Percentiles rank a stretch among this genome's conserved stretches.
Conservation (phyloP, 345 rosid species). For the Ceriops decandra region DNA sequence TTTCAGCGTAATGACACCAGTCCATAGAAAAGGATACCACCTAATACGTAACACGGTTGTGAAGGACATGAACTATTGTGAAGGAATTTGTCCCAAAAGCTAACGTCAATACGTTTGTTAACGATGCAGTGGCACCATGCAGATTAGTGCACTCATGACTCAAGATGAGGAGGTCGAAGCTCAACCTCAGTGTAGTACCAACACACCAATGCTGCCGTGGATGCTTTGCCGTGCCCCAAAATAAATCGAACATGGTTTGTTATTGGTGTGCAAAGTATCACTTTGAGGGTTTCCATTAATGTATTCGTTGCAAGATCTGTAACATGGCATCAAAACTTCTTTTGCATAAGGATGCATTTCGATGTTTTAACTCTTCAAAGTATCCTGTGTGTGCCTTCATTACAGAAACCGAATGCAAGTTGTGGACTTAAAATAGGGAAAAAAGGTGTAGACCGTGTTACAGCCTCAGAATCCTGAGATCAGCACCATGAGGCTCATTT, state of each 20-base stretch:
- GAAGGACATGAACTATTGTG: too few relatives aligned
- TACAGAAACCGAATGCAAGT: too few relatives aligned
- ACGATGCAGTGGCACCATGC: slow-evolving; percentile 20
- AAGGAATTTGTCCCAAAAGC: not conserved
- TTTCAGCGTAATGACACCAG: too few relatives aligned
- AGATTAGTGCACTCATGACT: too few relatives aligned
- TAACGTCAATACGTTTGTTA: not conserved
- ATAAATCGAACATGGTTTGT: not conserved
- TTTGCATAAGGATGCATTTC: not conserved
- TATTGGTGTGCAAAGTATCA: not conserved
- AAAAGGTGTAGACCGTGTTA: too few relatives aligned
- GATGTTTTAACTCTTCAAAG: too few relatives aligned
- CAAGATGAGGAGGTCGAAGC: slow-evolving; percentile 15
- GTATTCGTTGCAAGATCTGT: not conserved
- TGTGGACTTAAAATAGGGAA: too few relatives aligned
- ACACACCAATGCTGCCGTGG: slow-evolving; percentile 36
- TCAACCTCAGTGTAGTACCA: slow-evolving; percentile 13
- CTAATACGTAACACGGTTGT: too few relatives aligned
- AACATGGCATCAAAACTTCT: not conserved
- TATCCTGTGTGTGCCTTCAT: too few relatives aligned
- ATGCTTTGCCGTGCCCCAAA: slow-evolving; percentile 27
- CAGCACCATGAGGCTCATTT: too few relatives aligned
- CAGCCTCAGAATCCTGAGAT: too few relatives aligned
- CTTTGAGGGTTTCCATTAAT: slow-evolving; percentile 1
- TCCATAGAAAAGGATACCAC: too few relatives aligned